Percentiles rank a stretch among this genome's conserved stretches.
These are phyloP conservation scores for Podospora comata DNA, from an alignment of 495 filamentous ascomycete species.

Conservation along the genomic window DNA sequence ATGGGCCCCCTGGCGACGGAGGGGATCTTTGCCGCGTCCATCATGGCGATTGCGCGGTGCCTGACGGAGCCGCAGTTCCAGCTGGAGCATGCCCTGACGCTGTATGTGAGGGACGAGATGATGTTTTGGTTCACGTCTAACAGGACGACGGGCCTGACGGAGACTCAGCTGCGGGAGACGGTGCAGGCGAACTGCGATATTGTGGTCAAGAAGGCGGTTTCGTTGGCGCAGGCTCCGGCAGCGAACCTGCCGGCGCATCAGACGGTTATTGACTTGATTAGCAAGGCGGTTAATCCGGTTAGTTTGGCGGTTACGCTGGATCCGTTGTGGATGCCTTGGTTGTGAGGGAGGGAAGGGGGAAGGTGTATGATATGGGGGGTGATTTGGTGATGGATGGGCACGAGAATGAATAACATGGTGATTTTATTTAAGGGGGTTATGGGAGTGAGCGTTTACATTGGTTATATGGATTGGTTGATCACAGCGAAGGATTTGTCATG, in stretches of 20 bases:
- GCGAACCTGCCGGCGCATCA: conserved; percentile 86
- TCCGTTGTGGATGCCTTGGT: conserved; percentile 95
- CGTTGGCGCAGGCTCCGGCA: conserved; percentile 63
- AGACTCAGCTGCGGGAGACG: conserved; percentile 74
- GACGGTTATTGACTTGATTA: conserved; percentile 89
- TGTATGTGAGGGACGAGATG: conserved; percentile 97
- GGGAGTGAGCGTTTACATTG: not conserved
- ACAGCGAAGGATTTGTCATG: not conserved
- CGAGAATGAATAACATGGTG: not conserved
- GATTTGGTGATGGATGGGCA: not conserved
- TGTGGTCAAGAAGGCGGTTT: conserved; percentile 84
- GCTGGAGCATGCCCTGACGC: conserved; percentile 83
- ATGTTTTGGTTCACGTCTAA: conserved; percentile 91
- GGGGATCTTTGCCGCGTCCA: conserved; percentile 83
- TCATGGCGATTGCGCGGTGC: conserved; percentile 95
- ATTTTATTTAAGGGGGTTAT: not conserved
- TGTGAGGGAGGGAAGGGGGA: conserved; percentile 46
- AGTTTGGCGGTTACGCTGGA: conserved; percentile 75
- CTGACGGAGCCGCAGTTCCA: conserved; percentile 89
- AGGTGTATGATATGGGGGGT: not conserved
- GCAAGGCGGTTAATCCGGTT: conserved; percentile 79
- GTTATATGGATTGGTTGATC: not conserved
- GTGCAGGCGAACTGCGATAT: conserved; percentile 85
- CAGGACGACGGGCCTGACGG: conserved; percentile 55
- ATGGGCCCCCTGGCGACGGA: conserved; percentile 95